phyloP scores from a whole-genome alignment of 768 basidiomycete species.

The Trametes cingulata region DNA sequence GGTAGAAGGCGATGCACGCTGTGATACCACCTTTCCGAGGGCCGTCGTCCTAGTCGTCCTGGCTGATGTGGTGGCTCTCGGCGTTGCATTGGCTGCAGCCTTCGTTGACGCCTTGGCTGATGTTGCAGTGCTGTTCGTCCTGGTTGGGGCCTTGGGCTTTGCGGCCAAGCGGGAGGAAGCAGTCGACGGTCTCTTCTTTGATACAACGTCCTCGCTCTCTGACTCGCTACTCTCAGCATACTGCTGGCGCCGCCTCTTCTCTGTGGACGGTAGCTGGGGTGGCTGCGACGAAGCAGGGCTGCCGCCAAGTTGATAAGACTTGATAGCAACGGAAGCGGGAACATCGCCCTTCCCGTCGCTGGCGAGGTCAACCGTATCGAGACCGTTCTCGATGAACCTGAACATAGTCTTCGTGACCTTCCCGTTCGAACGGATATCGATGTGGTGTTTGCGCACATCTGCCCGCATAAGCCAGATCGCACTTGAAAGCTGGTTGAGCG shows the following conservation, averaged over 20 bases:
- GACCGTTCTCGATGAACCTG: constrained; percentile 44
- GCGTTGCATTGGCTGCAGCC: not conserved
- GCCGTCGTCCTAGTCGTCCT: not conserved
- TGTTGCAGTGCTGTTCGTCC: not conserved
- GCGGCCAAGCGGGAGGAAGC: not conserved
- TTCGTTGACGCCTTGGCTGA: not conserved
- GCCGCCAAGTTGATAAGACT: not conserved
- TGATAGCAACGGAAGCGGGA: constrained; percentile 7
- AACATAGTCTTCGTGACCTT: constrained; percentile 58
- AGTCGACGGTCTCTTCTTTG: constrained; percentile 7
- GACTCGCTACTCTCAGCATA: constrained; percentile 1
- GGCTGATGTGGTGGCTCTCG: not conserved
- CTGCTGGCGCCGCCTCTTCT: constrained; percentile 14
- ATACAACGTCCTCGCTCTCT: not conserved
- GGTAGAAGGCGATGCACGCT: not conserved
- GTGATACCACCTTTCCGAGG: not conserved
- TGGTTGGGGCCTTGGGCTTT: not conserved
- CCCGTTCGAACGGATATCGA: constrained; percentile 64
- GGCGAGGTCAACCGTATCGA: not conserved
- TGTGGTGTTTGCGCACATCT: constrained; percentile 52
- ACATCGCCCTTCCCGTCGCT: constrained; percentile 17
- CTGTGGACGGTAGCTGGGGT: not conserved
- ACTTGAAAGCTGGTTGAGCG: constrained; percentile 41
- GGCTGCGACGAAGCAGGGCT: not conserved
- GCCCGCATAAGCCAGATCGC: constrained; percentile 55